Evolutionary conservation across 2,329 filamentous ascomycete genomes (phyloP).

Genomic region (Calonectria pseudoturangicola): DNA sequence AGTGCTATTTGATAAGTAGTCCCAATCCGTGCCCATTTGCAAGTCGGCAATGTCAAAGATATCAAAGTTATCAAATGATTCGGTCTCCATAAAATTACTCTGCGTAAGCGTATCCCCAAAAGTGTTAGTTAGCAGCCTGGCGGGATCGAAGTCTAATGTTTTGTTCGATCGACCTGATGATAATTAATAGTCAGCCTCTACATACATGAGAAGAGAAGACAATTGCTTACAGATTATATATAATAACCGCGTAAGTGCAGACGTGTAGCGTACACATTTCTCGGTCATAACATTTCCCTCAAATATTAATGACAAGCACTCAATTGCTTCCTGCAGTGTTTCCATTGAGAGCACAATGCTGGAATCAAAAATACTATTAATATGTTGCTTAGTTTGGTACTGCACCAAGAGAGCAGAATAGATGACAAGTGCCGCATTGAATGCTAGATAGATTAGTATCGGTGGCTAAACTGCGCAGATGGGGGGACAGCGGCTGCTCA

Average conservation of each 20-base stretch:
- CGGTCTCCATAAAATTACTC: neutral
- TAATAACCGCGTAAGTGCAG: neutral
- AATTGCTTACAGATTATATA: neutral
- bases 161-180: neutral
- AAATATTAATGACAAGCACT: neutral
- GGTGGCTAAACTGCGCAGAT: neutral
- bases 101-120: neutral
- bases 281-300: neutral
- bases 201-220: neutral
- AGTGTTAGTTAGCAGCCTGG: neutral
- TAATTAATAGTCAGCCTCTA: neutral
- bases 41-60: neutral
- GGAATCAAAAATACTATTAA: neutral
- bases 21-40: neutral
- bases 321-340: neutral
- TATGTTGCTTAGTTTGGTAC: neutral
- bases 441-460: neutral
- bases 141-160: neutral
- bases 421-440: neutral
- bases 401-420: neutral
- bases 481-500: neutral
- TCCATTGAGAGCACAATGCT: neutral
- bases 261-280: neutral
- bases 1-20: neutral
- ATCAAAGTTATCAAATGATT: neutral